phyloP scores from a whole-genome alignment of 2,329 filamentous ascomycete genomes.

The Cercospora canescens region DNA sequence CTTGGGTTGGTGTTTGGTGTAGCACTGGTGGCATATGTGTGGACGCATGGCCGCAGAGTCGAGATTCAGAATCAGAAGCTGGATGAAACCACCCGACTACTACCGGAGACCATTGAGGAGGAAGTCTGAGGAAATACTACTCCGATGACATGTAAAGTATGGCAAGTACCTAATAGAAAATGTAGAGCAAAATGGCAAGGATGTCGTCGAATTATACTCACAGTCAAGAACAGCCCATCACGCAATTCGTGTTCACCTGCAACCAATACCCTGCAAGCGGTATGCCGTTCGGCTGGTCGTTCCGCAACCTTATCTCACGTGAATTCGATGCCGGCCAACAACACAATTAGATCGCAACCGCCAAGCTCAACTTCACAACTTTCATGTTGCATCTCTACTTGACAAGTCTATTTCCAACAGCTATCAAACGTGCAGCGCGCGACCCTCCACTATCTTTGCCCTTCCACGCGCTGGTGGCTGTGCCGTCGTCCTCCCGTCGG shows the following conservation, averaged over 20 bases:
- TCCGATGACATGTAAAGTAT: background rate
- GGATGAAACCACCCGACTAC: conserved; percentile 18
- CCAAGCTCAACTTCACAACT: background rate
- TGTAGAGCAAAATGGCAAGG: background rate
- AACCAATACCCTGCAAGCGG: background rate
- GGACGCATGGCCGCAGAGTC: conserved; percentile 22
- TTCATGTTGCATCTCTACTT: background rate
- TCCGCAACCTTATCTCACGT: background rate
- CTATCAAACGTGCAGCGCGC: background rate
- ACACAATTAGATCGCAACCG: too few species aligned
- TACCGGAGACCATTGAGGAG: conserved; percentile 32
- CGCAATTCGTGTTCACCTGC: background rate
- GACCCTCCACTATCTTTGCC: background rate
- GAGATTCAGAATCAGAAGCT: conserved; percentile 12
- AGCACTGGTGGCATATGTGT: conserved; percentile 67
- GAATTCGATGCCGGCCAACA: too few species aligned
- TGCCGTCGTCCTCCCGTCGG: background rate
- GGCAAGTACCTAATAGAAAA: background rate
- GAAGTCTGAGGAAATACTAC: conserved; percentile 26
- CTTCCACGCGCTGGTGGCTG: conserved; percentile 5
- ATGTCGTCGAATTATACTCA: background rate
- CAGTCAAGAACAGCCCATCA: background rate
- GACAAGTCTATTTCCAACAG: background rate
- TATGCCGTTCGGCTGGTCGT: background rate
- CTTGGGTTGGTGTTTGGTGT: conserved; percentile 65